Conservation (phyloP, 352 stramenopile genomes). For the Plasmopara halstedii region DNA sequence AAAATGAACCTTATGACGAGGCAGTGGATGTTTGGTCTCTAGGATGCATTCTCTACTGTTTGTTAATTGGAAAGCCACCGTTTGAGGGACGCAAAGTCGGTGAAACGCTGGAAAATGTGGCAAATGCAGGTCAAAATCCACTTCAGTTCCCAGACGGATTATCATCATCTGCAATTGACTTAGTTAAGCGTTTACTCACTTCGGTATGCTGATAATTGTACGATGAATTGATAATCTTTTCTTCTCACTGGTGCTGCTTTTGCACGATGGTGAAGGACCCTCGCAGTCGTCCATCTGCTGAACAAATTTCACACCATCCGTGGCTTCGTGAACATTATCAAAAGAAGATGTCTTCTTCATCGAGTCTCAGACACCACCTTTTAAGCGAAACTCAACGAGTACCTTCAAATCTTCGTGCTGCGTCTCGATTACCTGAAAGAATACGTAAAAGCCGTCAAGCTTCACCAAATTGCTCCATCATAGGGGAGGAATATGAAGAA, state of each 20-base stretch:
- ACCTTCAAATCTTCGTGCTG: conserved; percentile 14
- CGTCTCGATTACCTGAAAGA: conserved; percentile 11
- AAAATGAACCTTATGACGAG: conserved; percentile 41
- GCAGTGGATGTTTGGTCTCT: conserved; percentile 77
- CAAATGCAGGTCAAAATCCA: conserved; percentile 30
- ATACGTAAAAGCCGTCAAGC: conserved; percentile 9
- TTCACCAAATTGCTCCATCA: conserved; percentile 12
- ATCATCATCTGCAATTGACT: conserved; percentile 40
- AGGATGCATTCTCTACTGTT: conserved; percentile 69
- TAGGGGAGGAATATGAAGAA: conserved; percentile 5
- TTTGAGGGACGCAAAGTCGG: conserved; percentile 73
- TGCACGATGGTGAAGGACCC: too few relatives aligned
- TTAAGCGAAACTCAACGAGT: conserved; percentile 2
- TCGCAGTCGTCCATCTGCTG: conserved; percentile 27
- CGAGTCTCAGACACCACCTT: conserved; percentile 5
- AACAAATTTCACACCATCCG: conserved; percentile 47
- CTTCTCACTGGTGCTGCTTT: too few relatives aligned
- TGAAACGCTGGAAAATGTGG: conserved; percentile 67
- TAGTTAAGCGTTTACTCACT: conserved; percentile 58
- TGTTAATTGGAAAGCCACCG: conserved; percentile 53
- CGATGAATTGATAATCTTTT: too few relatives aligned
- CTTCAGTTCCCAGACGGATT: conserved; percentile 48
- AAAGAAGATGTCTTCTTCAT: conserved; percentile 4
- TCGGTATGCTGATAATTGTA: conserved; percentile 16
- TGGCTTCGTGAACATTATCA: conserved; percentile 34